A percentile compares a stretch with the other conserved stretches of the same genome.
phyloP scores from a whole-genome alignment of 768 basidiomycete species.

The Clathrus columnatus region DNA sequence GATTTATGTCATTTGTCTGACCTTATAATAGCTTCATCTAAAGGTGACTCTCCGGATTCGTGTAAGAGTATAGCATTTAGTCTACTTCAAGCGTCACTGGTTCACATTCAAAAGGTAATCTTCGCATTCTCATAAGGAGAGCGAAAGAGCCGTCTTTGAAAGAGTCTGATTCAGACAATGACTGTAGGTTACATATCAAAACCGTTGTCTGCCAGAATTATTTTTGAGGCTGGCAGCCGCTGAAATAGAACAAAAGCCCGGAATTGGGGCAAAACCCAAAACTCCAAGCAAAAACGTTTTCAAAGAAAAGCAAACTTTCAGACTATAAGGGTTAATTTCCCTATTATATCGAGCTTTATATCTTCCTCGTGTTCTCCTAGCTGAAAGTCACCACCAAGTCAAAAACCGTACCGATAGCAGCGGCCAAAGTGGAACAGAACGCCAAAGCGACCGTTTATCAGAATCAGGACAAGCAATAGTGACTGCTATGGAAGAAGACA shows the following conservation, averaged over 20 bases:
- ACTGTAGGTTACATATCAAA: no score
- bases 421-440: conserved; percentile 25
- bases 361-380: conserved; percentile 19
- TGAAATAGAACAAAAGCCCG: background rate
- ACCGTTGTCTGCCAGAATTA: no score
- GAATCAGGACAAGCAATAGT: conserved; percentile 28
- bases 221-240: no score
- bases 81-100: background rate
- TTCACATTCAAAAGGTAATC: background rate
- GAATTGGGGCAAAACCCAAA: background rate
- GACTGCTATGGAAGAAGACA: conserved; percentile 29
- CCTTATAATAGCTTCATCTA: background rate
- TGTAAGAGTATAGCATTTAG: background rate
- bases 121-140: conserved; percentile 17
- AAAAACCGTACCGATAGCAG: conserved; percentile 12
- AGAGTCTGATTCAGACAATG: conserved; percentile 14
- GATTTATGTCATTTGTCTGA: background rate
- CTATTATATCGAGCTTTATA: no score
- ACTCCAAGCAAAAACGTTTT: background rate
- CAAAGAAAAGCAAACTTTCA: background rate
- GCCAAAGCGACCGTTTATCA: conserved; percentile 51
- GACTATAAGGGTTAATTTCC: conserved; percentile 13
- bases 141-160: conserved; percentile 18
- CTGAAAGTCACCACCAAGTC: conserved; percentile 6
- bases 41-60: background rate